Conservation (phyloP, 2,329 filamentous ascomycete species). For the Lithohypha guttulata region DNA sequence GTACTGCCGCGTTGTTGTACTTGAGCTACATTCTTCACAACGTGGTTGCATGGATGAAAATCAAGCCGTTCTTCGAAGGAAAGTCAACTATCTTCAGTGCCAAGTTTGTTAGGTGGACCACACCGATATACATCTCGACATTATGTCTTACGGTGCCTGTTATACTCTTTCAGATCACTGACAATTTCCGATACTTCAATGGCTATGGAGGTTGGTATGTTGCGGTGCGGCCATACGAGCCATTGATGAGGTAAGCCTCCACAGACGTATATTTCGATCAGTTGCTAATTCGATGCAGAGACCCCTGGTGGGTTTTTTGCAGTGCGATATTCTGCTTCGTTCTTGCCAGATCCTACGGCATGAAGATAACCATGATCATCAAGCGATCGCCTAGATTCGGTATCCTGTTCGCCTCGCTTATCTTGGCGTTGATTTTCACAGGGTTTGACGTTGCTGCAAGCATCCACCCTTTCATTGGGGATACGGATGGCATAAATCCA, state of each 20-base stretch:
- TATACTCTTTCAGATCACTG: conserved; percentile 55
- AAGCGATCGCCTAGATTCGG: conserved; percentile 53
- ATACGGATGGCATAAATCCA: conserved; percentile 42
- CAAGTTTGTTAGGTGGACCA: conserved; percentile 17
- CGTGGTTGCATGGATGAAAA: conserved; percentile 58
- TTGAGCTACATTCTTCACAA: conserved; percentile 56
- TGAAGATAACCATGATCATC: conserved; percentile 47
- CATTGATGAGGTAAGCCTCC: conserved; percentile 42
- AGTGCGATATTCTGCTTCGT: conserved; percentile 50
- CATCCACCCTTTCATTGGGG: conserved; percentile 29
- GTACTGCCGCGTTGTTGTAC: conserved; percentile 50
- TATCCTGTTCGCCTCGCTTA: conserved; percentile 50
- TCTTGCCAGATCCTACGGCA: conserved; percentile 38
- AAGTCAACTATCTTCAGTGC: conserved; percentile 36
- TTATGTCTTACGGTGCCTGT: conserved; percentile 51
- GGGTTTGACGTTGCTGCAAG: conserved; percentile 51
- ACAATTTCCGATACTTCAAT: conserved; percentile 56
- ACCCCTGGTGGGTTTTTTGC: conserved; percentile 60
- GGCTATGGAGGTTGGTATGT: conserved; percentile 43
- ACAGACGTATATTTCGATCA: not conserved
- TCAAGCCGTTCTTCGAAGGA: conserved; percentile 46
- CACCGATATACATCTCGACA: conserved; percentile 43
- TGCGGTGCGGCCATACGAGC: conserved; percentile 48
- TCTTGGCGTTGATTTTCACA: conserved; percentile 50
- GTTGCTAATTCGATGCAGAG: conserved; percentile 28